Percentiles rank a stretch among this genome's conserved stretches.
phyloP scores from a whole-genome alignment of 176 grass and related monocot species.

The Triticum turgidum region DNA sequence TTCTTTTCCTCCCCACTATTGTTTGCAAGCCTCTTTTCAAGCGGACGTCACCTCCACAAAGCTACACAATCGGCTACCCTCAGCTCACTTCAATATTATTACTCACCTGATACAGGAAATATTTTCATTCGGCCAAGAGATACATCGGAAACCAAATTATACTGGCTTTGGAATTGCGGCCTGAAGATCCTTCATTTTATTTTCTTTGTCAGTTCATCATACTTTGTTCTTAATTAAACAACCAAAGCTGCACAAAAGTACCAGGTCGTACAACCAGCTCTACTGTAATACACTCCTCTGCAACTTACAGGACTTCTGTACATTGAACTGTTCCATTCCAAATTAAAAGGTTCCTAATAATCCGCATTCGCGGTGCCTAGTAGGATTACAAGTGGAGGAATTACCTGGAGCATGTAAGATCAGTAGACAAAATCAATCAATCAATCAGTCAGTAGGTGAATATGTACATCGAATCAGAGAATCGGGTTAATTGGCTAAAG shows the following conservation, averaged over 20 bases:
- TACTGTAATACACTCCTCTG: not conserved
- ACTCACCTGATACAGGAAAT: not conserved
- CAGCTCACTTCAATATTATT: not conserved
- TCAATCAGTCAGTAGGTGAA: conserved; percentile 8
- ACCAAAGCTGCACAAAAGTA: not conserved
- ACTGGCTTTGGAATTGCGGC: not conserved
- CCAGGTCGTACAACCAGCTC: not conserved
- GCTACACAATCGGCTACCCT: not conserved
- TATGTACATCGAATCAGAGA: not conserved
- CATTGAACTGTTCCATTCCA: not conserved
- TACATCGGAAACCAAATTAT: not conserved
- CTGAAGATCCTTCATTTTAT: not conserved
- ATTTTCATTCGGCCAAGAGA: not conserved
- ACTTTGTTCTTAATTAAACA: not conserved
- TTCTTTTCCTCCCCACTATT: not conserved
- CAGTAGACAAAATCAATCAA: conserved; percentile 28
- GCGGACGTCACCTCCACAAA: not conserved
- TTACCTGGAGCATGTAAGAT: not conserved
- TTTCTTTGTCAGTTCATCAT: not conserved
- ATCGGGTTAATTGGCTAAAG: conserved; percentile 24
- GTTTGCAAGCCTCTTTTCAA: conserved; percentile 25
- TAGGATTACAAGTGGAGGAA: not conserved
- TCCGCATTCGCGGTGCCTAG: not conserved
- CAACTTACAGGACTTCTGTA: not conserved
- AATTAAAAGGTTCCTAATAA: not conserved